Base-by-base conservation (phyloP, 2,329 filamentous ascomycete genomes). In the Paraconiothyrium brasiliense region DNA sequence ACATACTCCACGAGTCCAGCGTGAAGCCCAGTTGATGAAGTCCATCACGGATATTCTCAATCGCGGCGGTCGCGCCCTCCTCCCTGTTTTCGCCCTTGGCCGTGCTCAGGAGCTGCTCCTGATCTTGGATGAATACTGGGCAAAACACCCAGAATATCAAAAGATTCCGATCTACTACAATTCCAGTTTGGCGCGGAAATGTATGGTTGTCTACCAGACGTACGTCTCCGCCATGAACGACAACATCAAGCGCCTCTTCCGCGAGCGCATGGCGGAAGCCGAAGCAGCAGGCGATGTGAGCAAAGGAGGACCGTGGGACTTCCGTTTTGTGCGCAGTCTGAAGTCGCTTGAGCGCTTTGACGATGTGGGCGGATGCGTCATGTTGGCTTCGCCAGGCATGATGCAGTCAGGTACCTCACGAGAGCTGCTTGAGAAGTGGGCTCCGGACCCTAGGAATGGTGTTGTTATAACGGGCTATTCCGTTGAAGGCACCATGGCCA, bases 171-270 rank as follows among this genome's bases (percentile, higher is more conserved):
- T 99, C 64, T 99, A 98, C 82, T 99, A 98, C 78, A 96, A 96
- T 58, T 95, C 92, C 71, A 97, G 97, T 72, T 87, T 98, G 46
- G 95, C 95, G 0, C 86, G 94, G 65, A 95, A 97, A 79, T 99
- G 95, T 81, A 99, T 99, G 95, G 88, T 97, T 34, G 93, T 98
- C 3, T 99, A 99, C 76, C 95, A 98, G 78, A 99, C 95, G 1
- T 99, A 98, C 73, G 93, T 98, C 52, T 93, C 94, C 52, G 93
- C 94, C 58, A 99, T 99, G 95, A 99, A 99, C 77, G 94, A 98
- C 74, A 98, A 97, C 72, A 98, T 99, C 83, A 97, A 97, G 78
- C 88, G 92, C 11, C 86, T 97, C n/a, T 97, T 97, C 80, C 87
- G 91, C 57, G 93, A 96, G 78, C 89, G 93, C 51, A 96, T 97